Evolutionary conservation across 2,329 filamentous ascomycete species (phyloP).

Genomic region (Colletotrichum aenigma): DNA sequence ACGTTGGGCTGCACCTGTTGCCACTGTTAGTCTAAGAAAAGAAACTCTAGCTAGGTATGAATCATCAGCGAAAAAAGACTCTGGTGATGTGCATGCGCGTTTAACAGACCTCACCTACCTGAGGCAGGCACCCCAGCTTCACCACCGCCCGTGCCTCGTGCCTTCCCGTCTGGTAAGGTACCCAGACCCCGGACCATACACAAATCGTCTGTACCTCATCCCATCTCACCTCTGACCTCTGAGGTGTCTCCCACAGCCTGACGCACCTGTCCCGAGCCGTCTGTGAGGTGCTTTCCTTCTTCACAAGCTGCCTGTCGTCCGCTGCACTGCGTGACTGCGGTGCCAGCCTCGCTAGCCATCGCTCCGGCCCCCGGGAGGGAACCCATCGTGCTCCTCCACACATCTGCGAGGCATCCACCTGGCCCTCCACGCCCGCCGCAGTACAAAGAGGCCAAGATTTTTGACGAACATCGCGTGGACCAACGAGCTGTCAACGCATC

Average conservation of each 20-base stretch:
- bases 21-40: not conserved
- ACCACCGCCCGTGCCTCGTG: not conserved
- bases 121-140: not conserved
- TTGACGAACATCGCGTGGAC: not conserved
- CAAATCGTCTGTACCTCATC: not conserved
- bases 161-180: not conserved
- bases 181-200: not conserved
- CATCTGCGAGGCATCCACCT: not conserved
- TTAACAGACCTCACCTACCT: not conserved
- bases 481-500: conserved; percentile 12
- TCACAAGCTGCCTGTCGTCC: not conserved
- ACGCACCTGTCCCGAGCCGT: not conserved
- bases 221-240: not conserved
- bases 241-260: not conserved
- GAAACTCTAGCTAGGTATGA: not conserved
- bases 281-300: not conserved
- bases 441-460: conserved; percentile 10
- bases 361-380: conserved; percentile 11
- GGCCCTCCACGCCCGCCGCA: not conserved
- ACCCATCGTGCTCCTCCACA: conserved; percentile 2
- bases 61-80: not conserved
- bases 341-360: not conserved
- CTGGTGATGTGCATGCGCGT: not conserved
- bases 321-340: not conserved
- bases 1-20: not conserved